phyloP scores from a whole-genome alignment of 768 basidiomycete species.

The Austroboletus festivus region DNA sequence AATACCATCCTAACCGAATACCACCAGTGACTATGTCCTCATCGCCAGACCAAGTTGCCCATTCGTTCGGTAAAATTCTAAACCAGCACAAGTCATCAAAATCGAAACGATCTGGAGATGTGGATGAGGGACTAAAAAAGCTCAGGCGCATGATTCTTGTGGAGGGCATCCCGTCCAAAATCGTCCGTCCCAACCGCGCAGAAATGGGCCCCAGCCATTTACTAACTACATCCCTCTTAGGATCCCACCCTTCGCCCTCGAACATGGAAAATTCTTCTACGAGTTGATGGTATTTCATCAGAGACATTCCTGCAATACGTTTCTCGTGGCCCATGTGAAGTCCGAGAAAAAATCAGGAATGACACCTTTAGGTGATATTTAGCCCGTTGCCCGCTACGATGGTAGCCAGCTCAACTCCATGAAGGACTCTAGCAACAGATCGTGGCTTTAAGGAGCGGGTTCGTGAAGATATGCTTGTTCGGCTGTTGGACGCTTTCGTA shows the following conservation, averaged over 20 bases:
- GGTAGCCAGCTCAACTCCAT: slow-evolving; percentile 1
- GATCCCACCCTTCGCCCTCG: slow-evolving; percentile 82
- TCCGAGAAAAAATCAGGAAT: slow-evolving; percentile 90
- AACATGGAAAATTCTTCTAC: slow-evolving; percentile 93
- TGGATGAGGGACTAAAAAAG: slow-evolving; percentile 84
- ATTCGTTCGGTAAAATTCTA: slow-evolving; percentile 79
- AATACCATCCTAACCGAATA: neutral
- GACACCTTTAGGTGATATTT: slow-evolving; percentile 85
- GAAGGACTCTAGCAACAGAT: slow-evolving; percentile 87
- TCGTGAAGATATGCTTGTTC: slow-evolving; percentile 93
- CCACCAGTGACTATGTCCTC: slow-evolving; percentile 27
- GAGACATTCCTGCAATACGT: slow-evolving; percentile 77
- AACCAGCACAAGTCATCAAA: slow-evolving; percentile 69
- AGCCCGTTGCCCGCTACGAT: neutral
- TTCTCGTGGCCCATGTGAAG: slow-evolving; percentile 79
- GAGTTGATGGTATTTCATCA: slow-evolving; percentile 74
- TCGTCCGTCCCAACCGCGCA: slow-evolving; percentile 45
- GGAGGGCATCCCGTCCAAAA: slow-evolving; percentile 80
- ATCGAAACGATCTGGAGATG: slow-evolving; percentile 57
- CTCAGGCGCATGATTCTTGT: slow-evolving; percentile 84
- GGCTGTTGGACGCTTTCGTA: slow-evolving; percentile 95
- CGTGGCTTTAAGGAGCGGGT: slow-evolving; percentile 97
- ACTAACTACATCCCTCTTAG: slow-evolving; percentile 35
- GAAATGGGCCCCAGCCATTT: neutral
- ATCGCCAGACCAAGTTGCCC: slow-evolving; percentile 42